Evolutionary conservation across 2,329 filamentous ascomycete genomes (phyloP).

Genomic region (Macrophomina phaseolina): DNA sequence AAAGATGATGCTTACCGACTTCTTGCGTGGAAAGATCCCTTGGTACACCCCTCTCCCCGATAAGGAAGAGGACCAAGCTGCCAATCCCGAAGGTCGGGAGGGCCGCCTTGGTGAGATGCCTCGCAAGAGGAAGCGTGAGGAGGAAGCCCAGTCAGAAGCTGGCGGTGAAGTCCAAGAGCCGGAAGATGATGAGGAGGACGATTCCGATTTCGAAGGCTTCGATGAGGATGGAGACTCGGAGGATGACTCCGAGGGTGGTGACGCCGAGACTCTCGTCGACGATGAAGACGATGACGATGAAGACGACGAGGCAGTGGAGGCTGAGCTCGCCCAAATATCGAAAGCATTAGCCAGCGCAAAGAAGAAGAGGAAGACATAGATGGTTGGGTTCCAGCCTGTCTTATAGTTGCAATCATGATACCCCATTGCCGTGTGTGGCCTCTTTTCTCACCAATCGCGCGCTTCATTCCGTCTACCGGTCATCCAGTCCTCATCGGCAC

Average conservation of each 20-base stretch:
- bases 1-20: slow-evolving; percentile 97
- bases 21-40: slow-evolving; percentile 90
- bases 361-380: slow-evolving; percentile 31
- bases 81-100: slow-evolving; percentile 70
- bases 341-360: slow-evolving; percentile 41
- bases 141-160: slow-evolving; percentile 47
- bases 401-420: slow-evolving; percentile 18
- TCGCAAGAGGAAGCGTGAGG: slow-evolving; percentile 68
- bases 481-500: too few relatives aligned
- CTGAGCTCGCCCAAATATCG: slow-evolving; percentile 44
- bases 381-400: not conserved
- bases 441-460: too few relatives aligned
- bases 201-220: slow-evolving; percentile 29
- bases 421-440: not conserved
- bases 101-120: slow-evolving; percentile 83
- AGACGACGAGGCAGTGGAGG: slow-evolving; percentile 39
- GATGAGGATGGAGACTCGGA: slow-evolving; percentile 29
- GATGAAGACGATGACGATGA: slow-evolving; percentile 29
- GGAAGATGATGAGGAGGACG: slow-evolving; percentile 35
- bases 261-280: slow-evolving; percentile 33
- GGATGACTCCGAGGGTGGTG: slow-evolving; percentile 34
- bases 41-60: slow-evolving; percentile 88
- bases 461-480: too few relatives aligned
- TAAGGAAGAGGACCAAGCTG: slow-evolving; percentile 54
- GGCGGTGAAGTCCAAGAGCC: slow-evolving; percentile 46